Percentiles rank a stretch among this genome's conserved stretches.
Evolutionary conservation across 306 rosid genomes (phyloP).

Genomic region (Dryas octopetala): DNA sequence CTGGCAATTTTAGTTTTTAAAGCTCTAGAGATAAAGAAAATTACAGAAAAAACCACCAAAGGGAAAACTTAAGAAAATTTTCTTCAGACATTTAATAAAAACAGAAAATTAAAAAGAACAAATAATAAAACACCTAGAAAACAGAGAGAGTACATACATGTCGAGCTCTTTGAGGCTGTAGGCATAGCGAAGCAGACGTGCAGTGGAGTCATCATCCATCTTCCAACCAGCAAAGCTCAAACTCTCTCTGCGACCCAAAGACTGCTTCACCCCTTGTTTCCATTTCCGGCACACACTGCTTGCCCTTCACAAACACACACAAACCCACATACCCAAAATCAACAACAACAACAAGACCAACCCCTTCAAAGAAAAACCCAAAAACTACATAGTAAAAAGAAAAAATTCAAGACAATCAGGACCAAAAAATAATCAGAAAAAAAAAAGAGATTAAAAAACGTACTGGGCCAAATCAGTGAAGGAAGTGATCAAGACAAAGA

Average conservation of each 20-base stretch:
- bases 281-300: conserved; percentile 88
- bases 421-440: background rate
- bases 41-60: background rate
- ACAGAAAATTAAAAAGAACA: background rate
- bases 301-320: conserved; percentile 44
- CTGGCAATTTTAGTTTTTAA: background rate
- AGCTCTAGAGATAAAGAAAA: background rate
- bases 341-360: background rate
- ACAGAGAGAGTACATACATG: conserved; percentile 54
- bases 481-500: conserved; percentile 59
- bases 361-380: background rate
- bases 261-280: conserved; percentile 79
- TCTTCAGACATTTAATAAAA: background rate
- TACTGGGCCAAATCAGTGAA: conserved; percentile 97
- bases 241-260: conserved; percentile 58
- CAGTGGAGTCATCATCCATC: conserved; percentile 89
- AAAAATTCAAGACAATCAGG: background rate
- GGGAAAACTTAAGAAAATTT: background rate
- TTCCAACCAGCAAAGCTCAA: conserved; percentile 85
- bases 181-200: conserved; percentile 76
- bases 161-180: conserved; percentile 73
- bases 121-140: background rate
- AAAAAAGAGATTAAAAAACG: background rate
- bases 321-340: background rate
- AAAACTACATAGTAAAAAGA: background rate